Evolutionary conservation across 148 eudicot species (phyloP).

Genomic region (Beta vulgaris): DNA sequence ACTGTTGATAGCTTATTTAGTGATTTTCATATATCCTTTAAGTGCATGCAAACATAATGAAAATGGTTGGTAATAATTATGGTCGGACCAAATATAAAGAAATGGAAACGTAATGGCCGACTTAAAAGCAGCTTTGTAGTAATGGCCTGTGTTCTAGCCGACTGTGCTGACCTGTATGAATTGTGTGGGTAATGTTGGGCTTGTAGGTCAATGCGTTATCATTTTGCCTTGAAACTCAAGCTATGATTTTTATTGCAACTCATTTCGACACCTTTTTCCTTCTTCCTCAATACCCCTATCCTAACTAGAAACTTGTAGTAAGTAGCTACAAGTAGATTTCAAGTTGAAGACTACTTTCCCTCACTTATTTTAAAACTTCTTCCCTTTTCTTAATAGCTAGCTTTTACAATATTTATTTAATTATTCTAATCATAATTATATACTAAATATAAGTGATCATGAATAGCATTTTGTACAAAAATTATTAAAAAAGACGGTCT

Average conservation of each 20-base stretch:
- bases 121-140: conserved; percentile 13
- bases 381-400: no score
- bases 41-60: conserved; percentile 17
- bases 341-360: no score
- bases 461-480: no score
- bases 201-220: conserved; percentile 28
- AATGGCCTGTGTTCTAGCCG: conserved; percentile 11
- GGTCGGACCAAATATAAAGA: conserved; percentile 20
- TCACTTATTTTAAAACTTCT: no score
- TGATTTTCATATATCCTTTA: neutral
- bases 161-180: conserved; percentile 16
- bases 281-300: neutral
- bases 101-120: conserved; percentile 14
- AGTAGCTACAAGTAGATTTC: no score
- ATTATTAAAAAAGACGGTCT: no score
- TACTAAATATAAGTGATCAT: no score
- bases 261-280: neutral
- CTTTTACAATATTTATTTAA: no score
- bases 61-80: conserved; percentile 20
- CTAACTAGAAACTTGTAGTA: neutral
- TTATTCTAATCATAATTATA: no score
- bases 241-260: neutral
- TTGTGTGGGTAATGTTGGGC: neutral
- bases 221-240: conserved; percentile 30
- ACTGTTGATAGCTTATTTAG: no score